Conservation (phyloP, 1,139 yeast genomes). For the Kluyveromyces marxianus region DNA sequence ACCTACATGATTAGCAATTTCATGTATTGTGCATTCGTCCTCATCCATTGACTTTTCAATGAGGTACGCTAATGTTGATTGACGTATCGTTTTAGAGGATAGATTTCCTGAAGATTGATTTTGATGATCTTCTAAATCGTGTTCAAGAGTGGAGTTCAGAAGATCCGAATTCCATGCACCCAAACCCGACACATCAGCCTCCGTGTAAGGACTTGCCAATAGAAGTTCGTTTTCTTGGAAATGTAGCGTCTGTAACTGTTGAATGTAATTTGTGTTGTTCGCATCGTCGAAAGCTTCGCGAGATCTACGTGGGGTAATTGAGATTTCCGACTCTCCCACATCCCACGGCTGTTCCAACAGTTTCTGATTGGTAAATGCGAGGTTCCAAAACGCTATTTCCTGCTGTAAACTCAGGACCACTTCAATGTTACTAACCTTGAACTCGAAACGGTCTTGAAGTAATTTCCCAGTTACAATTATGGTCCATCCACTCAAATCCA, state of each 20-base stretch:
- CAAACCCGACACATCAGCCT: background rate
- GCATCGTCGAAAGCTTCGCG: too few species aligned
- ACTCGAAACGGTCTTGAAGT: conserved; percentile 10
- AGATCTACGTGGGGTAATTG: too few species aligned
- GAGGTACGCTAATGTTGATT: background rate
- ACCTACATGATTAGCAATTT: too few species aligned
- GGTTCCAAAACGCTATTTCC: conserved; percentile 20
- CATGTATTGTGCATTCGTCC: background rate
- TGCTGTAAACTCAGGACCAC: conserved; percentile 9
- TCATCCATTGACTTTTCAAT: background rate
- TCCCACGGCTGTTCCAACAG: conserved; percentile 14
- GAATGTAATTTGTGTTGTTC: conserved; percentile 10
- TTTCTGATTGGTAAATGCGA: conserved; percentile 10
- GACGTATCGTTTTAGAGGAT: background rate
- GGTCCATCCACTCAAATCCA: conserved; percentile 12
- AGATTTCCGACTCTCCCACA: too few species aligned
- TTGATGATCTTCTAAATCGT: background rate
- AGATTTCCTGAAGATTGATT: background rate
- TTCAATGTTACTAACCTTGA: conserved; percentile 12
- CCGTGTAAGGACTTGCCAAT: conserved; percentile 17
- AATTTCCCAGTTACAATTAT: conserved; percentile 11
- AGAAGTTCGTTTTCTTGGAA: conserved; percentile 14
- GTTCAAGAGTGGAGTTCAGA: background rate
- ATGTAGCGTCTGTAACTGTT: conserved; percentile 12
- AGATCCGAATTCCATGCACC: conserved; percentile 2